Evolutionary conservation across 2,329 filamentous ascomycete species (phyloP).

Genomic region (Pestalotiopsis sp.): DNA sequence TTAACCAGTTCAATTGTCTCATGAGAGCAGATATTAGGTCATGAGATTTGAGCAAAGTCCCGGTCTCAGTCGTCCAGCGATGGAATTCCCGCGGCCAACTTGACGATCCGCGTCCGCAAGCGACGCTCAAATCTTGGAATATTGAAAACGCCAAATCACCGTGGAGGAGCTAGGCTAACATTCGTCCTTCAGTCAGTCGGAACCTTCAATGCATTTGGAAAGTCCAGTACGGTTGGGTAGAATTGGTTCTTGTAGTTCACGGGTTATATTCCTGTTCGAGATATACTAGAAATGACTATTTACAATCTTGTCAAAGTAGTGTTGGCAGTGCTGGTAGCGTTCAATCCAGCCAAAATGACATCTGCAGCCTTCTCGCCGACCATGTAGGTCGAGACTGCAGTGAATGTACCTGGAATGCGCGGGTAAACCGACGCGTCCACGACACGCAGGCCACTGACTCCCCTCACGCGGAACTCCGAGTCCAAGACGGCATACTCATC

Average conservation of each 20-base stretch:
- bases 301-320: neutral
- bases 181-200: neutral
- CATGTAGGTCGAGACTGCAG: conserved; percentile 26
- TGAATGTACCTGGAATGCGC: conserved; percentile 41
- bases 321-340: neutral
- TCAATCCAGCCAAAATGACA: conserved; percentile 16
- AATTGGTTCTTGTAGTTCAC: neutral
- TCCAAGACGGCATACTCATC: conserved; percentile 54
- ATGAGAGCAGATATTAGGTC: neutral
- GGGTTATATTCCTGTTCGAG: neutral
- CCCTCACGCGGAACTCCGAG: conserved; percentile 49
- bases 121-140: too few species aligned
- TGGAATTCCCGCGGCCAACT: neutral
- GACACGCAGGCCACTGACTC: conserved; percentile 50
- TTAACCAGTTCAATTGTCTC: neutral
- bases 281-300: neutral
- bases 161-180: too few species aligned
- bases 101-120: neutral
- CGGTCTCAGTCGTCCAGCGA: neutral
- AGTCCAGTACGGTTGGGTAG: neutral
- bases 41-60: neutral
- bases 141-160: too few species aligned
- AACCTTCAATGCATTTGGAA: neutral
- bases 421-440: conserved; percentile 56
- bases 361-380: conserved; percentile 28